phyloP scores from a whole-genome alignment of 495 filamentous ascomycete species.

The Neurospora terricola region DNA sequence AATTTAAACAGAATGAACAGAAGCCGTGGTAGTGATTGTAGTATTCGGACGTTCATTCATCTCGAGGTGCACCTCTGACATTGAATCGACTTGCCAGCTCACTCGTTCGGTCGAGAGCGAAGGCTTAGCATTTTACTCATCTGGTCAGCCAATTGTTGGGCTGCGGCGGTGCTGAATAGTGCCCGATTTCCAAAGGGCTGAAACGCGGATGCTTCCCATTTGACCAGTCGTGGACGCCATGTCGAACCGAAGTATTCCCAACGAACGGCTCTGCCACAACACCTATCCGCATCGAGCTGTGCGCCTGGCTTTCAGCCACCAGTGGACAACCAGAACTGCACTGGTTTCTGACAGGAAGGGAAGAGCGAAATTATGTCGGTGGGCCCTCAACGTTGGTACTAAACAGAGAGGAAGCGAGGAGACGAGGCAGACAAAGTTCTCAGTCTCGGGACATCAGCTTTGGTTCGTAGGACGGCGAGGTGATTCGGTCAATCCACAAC shows the following conservation, averaged over 20 bases:
- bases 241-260: neutral
- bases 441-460: neutral
- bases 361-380: neutral
- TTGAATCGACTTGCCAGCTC: neutral
- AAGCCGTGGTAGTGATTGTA: neutral
- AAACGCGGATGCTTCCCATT: neutral
- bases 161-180: neutral
- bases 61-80: no score
- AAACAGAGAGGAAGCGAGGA: neutral
- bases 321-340: neutral
- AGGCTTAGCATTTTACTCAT: neutral
- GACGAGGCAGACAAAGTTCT: neutral
- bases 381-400: neutral
- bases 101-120: neutral
- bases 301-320: neutral
- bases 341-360: neutral
- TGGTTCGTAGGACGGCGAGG: neutral
- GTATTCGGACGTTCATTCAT: no score
- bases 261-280: neutral
- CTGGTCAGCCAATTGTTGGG: neutral
- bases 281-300: neutral
- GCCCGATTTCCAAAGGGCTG: neutral
- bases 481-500: neutral
- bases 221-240: neutral
- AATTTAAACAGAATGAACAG: neutral